Conservation (phyloP, 805 yeast genomes). For the Saccharomycopsis vini region DNA sequence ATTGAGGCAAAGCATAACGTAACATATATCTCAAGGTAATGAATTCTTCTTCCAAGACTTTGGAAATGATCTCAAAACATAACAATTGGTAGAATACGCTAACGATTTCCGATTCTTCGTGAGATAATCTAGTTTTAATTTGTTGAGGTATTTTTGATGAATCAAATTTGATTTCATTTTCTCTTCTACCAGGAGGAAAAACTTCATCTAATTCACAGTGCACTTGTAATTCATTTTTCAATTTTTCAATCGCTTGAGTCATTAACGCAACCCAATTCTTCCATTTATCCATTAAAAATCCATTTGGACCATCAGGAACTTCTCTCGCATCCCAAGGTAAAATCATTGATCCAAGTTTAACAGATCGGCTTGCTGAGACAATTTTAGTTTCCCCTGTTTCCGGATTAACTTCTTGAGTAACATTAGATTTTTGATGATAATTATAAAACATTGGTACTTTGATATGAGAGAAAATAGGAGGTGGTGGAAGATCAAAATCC, state of each 20-base stretch:
- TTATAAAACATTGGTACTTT: slow-evolving; percentile 70
- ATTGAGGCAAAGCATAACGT: slow-evolving; percentile 40
- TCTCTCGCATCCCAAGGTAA: background rate
- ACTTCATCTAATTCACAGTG: background rate
- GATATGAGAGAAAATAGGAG: slow-evolving; percentile 72
- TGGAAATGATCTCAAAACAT: slow-evolving; percentile 23
- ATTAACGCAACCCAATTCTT: background rate
- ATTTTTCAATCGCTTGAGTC: background rate
- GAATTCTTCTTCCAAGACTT: slow-evolving; percentile 62
- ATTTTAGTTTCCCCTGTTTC: slow-evolving; percentile 39
- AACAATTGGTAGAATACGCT: too few species aligned
- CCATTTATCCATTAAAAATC: background rate
- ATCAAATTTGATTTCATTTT: too few species aligned
- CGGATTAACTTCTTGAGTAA: slow-evolving; percentile 50
- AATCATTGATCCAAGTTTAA: slow-evolving; percentile 46
- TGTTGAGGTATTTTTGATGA: background rate
- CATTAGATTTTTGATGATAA: slow-evolving; percentile 64
- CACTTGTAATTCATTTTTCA: background rate
- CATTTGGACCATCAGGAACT: background rate
- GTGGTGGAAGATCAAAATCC: slow-evolving; percentile 67
- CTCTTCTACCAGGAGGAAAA: too few species aligned
- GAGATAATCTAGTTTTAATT: background rate
- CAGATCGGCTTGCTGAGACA: slow-evolving; percentile 35
- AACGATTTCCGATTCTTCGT: too few species aligned
- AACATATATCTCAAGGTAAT: slow-evolving; percentile 80